Base-by-base conservation (phyloP, 768 basidiomycete species). In the Tephrocybe sp. region DNA sequence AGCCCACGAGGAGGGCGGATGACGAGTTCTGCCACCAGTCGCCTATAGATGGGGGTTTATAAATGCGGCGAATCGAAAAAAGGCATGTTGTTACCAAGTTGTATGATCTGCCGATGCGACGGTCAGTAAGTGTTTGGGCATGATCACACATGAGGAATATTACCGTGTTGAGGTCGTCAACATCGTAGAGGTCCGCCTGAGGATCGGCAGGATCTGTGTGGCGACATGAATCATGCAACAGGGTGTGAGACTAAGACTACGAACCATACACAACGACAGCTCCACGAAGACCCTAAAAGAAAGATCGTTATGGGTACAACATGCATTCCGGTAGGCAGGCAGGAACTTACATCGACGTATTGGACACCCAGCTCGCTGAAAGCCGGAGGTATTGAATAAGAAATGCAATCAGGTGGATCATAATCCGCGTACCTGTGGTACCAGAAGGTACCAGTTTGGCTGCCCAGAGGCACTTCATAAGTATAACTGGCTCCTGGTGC, bases 371-470 rank as follows among this genome's bases (percentile, higher is more conserved):
- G 26, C 45, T 63, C 61, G 46, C 60, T 64, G 38, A 33, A 30
- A 3, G 12, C 18, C 34, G 15, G 36, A 26, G 18, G 30, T 25
- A 32, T 9, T 26, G 8, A 24, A 51, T 18, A 11, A 17, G 40
- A 12, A 20, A 11, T 5, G 25, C 24, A 50, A 17, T 32, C 23
- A 23, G 2, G 28, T n/a, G 14, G 14, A 37, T 14, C 21, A 2
- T 17, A 28, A n/a, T 23, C 7, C 5, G 23, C 43, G 36, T 49
- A 58, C 57, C 60, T 64, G 57, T 68, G 67, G 54, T 67, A 66
- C 77, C 76, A 78, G 55, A 64, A 78, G 0, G 74, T 77, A 11
- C 75, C 75, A 8, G 70, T 61, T 53, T 77, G 76, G 8, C 63
- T 54, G 41, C 60, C 60, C 33, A 68, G 56, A 37, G 64, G 65